A percentile compares a stretch with the other conserved stretches of the same genome.
Evolutionary conservation across 2,329 filamentous ascomycete genomes (phyloP).

Genomic region (Chaetomiaceae sp.): DNA sequence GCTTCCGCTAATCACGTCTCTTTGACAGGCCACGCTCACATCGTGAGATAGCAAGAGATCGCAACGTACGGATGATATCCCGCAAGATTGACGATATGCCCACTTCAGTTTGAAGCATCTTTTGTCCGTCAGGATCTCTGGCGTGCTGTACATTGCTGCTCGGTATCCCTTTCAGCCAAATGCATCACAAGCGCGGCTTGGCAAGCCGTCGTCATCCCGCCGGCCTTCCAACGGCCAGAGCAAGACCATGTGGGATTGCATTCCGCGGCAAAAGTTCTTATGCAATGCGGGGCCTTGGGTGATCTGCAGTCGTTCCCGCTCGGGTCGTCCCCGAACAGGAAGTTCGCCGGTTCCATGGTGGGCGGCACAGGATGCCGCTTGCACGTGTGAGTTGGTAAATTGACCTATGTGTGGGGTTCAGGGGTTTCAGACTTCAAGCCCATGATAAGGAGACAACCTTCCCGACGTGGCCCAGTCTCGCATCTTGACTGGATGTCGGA

Average conservation of each 20-base stretch:
- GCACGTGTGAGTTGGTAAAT: too few species aligned
- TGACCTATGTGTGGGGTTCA: conserved; percentile 7
- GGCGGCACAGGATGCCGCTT: background rate
- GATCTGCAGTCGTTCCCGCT: conserved; percentile 1
- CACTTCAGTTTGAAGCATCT: too few species aligned
- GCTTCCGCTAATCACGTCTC: too few species aligned
- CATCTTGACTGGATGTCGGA: conserved; percentile 10
- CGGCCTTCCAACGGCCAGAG: background rate
- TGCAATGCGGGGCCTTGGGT: conserved; percentile 15
- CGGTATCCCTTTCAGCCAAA: conserved; percentile 1
- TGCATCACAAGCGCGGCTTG: background rate
- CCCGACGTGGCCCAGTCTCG: conserved; percentile 19
- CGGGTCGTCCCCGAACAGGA: conserved; percentile 18
- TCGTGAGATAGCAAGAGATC: too few species aligned
- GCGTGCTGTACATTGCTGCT: background rate
- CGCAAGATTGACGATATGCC: too few species aligned
- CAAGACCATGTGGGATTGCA: background rate
- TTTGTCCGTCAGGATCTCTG: too few species aligned
- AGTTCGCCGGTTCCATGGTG: conserved; percentile 16
- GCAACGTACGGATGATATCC: too few species aligned
- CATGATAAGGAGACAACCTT: conserved; percentile 7
- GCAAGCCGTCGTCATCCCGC: background rate
- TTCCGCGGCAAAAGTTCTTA: conserved; percentile 10
- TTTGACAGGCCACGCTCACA: too few species aligned
- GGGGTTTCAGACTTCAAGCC: conserved; percentile 7